phyloP scores from a whole-genome alignment of 1,139 yeast species.

The Hansenula sp. region DNA sequence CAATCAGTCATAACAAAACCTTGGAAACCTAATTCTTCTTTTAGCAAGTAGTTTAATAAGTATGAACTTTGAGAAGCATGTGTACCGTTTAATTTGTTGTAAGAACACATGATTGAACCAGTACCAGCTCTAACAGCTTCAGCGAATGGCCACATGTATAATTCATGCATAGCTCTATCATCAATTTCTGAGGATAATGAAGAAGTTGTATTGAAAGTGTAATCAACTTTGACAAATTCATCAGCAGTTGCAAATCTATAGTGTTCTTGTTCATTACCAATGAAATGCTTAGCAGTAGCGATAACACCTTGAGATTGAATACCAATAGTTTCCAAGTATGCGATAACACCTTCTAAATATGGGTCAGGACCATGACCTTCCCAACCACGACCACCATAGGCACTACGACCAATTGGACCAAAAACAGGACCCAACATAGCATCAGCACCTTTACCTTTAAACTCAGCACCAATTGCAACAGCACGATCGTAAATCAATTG shows the following conservation, averaged over 20 bases:
- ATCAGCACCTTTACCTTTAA: conserved; percentile 50
- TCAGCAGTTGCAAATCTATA: conserved; percentile 48
- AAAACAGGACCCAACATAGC: conserved; percentile 53
- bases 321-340: conserved; percentile 47
- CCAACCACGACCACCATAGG: conserved; percentile 55
- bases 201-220: conserved; percentile 28
- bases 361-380: conserved; percentile 58
- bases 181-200: conserved; percentile 47
- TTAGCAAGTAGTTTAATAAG: conserved; percentile 45
- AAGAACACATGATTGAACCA: conserved; percentile 58
- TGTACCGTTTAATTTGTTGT: conserved; percentile 50
- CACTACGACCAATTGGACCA: conserved; percentile 46
- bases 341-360: conserved; percentile 50
- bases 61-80: conserved; percentile 58
- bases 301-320: conserved; percentile 52
- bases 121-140: conserved; percentile 54
- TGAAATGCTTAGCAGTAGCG: conserved; percentile 47
- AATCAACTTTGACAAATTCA: conserved; percentile 28
- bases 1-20: conserved; percentile 62
- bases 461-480: conserved; percentile 50
- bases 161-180: conserved; percentile 57
- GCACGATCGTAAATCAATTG: conserved; percentile 47
- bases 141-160: conserved; percentile 63
- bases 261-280: conserved; percentile 61
- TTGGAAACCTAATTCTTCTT: conserved; percentile 58